Evolutionary conservation across 768 basidiomycete species (phyloP), one percentile per base, ranked within the genome.

Genomic region (Boletus vermiculosoides): DNA sequence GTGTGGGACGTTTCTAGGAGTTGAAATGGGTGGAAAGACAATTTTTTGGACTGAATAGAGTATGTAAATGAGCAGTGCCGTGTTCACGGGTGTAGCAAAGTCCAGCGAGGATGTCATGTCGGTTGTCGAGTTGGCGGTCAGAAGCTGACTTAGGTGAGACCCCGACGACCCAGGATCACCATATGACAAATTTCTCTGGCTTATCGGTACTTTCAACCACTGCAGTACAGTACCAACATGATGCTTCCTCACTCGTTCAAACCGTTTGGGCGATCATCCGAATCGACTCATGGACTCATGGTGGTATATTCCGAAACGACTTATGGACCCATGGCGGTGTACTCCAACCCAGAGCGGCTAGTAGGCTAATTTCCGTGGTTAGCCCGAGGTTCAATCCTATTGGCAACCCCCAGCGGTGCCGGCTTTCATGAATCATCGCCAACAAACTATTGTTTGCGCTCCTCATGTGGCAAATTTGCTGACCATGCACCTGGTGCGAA

Each of bases 11-110:
- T 66, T 72, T 48, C 74, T 76, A 0, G 83, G 78, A 36, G 75
- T 74, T 12, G 81, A 72, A 34, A 76, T 73, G n/a, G 86, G 74
- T 0, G 94, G 92, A 50, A 90, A 84, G 49, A 95, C 65, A 59
- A 94, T 86, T 37, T 80, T 78, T 61, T 88, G 84, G 13, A 88
- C 81, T 36, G 86, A 83, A 73, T 91, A 93, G 53, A 92, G 76
- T 44, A 92, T 88, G 67, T 91, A 90, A 33, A 88, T 62, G 63
- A 92, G 79, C 18, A 94, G 79, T 1, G 86, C 87, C 7, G 88
- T 88, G 74, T 93, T 93, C 46, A 90, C 71, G 13, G 92, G 91
- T 4, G 86, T 86, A n/a, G 84, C 83, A 57, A 82, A 65, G 50
- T 76, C 69, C 54, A 89, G 67, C 56, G 83, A 75, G 57, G 82